A percentile compares a stretch with the other conserved stretches of the same genome.
phyloP scores from a whole-genome alignment of 2,329 filamentous ascomycete genomes.

The Scedosporium apiospermum region DNA sequence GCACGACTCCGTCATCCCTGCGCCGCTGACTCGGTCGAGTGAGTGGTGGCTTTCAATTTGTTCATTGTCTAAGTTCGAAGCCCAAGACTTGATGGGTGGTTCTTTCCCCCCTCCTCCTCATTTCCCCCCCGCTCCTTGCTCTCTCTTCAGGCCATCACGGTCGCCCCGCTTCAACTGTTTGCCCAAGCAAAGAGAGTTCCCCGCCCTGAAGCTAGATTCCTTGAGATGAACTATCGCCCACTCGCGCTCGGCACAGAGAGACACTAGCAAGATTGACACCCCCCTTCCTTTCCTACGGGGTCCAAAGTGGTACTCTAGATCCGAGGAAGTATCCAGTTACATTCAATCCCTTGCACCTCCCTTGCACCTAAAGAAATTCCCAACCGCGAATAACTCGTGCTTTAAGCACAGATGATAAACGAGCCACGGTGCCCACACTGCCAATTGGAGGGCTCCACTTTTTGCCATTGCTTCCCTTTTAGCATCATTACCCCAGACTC shows the following conservation, averaged over 20 bases:
- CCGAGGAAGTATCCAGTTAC: not conserved
- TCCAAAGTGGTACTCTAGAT: not conserved
- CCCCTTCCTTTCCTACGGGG: not conserved
- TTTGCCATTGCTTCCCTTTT: not conserved
- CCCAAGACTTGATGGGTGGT: no score
- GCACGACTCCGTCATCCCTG: no score
- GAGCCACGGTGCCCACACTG: not conserved
- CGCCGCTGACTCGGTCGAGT: no score
- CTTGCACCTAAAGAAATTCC: no score
- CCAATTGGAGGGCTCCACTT: not conserved
- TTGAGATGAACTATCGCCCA: not conserved
- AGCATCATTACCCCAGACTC: not conserved
- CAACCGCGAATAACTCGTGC: not conserved
- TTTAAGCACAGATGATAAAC: not conserved
- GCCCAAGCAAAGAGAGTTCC: not conserved
- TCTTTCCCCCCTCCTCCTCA: no score
- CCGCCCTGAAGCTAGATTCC: not conserved
- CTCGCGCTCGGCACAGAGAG: not conserved
- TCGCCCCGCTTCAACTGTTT: not conserved
- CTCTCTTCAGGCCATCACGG: not conserved
- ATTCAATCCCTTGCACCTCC: not conserved
- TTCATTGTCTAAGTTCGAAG: no score
- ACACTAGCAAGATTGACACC: not conserved
- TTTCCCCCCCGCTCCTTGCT: no score
- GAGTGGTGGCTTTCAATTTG: no score